These are phyloP conservation scores for Aspergillus bertholletiae DNA, from an alignment of 495 filamentous ascomycete genomes.

Conservation along the genomic window DNA sequence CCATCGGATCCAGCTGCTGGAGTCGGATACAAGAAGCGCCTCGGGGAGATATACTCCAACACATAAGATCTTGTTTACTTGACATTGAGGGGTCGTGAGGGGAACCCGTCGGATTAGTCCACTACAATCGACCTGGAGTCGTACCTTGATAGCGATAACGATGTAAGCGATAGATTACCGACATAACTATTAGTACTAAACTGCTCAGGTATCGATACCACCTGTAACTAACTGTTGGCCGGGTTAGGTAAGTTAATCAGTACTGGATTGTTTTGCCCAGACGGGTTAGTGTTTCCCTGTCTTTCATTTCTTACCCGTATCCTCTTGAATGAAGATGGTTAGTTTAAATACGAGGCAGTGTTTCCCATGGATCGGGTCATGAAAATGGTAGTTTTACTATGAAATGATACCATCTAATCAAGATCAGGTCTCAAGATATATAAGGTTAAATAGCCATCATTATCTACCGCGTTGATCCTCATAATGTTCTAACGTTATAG, in stretches of 20 bases:
- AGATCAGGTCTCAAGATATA: not conserved
- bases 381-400: not conserved
- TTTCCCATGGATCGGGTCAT: no score
- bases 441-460: not conserved
- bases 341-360: not conserved
- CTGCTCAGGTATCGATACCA: not conserved
- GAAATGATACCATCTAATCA: not conserved
- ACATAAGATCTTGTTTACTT: not conserved
- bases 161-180: not conserved
- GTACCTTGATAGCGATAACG: not conserved
- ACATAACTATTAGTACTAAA: no score
- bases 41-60: not conserved
- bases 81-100: not conserved
- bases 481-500: not conserved
- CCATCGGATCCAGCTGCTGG: slow-evolving; percentile 16
- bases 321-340: not conserved
- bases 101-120: not conserved
- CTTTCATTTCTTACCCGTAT: not conserved
- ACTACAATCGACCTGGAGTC: not conserved
- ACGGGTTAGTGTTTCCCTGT: slow-evolving; percentile 19
- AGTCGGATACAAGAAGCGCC: slow-evolving; percentile 10
- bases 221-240: not conserved
- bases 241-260: not conserved
- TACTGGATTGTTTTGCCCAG: slow-evolving; percentile 19
- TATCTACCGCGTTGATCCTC: not conserved